Percentiles rank a stretch among this genome's conserved stretches.
phyloP scores from a whole-genome alignment of 805 yeast genomes.

The Lachancea kluyveri region DNA sequence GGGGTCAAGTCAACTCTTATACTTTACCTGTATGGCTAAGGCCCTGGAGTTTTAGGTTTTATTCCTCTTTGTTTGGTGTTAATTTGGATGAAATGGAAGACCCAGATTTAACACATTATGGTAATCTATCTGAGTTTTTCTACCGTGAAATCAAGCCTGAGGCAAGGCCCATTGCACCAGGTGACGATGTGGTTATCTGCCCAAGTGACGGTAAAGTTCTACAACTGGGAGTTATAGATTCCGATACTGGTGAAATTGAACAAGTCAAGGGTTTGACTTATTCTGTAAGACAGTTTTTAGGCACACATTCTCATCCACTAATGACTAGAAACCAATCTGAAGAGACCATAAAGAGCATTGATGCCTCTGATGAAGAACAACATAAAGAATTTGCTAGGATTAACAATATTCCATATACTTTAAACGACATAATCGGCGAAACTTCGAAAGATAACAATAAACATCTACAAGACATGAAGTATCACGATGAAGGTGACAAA shows the following conservation, averaged over 20 bases:
- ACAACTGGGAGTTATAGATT: conserved; percentile 67
- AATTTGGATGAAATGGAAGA: conserved; percentile 85
- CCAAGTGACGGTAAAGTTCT: conserved; percentile 93
- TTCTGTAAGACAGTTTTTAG: conserved; percentile 81
- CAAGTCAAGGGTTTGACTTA: conserved; percentile 97
- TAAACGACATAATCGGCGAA: conserved; percentile 63
- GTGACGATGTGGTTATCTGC: conserved; percentile 57
- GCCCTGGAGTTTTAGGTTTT: conserved; percentile 71
- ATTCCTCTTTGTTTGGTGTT: conserved; percentile 78
- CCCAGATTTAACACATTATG: conserved; percentile 66
- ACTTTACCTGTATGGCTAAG: conserved; percentile 86
- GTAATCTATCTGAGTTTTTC: conserved; percentile 85
- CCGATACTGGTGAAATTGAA: conserved; percentile 78
- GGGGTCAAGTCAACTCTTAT: conserved; percentile 88
- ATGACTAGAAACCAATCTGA: conserved; percentile 25
- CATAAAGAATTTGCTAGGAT: conserved; percentile 72
- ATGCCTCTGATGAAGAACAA: conserved; percentile 37
- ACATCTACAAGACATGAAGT: conserved; percentile 41
- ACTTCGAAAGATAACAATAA: conserved; percentile 32
- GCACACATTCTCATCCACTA: conserved; percentile 39
- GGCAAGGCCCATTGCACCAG: conserved; percentile 65
- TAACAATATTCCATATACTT: conserved; percentile 66
- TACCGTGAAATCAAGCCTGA: conserved; percentile 77
- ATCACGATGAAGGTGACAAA: conserved; percentile 66
- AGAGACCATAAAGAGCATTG: conserved; percentile 9